These are phyloP conservation scores for Tylopilus sp. DNA, from an alignment of 768 basidiomycete species.

Conservation along the genomic window DNA sequence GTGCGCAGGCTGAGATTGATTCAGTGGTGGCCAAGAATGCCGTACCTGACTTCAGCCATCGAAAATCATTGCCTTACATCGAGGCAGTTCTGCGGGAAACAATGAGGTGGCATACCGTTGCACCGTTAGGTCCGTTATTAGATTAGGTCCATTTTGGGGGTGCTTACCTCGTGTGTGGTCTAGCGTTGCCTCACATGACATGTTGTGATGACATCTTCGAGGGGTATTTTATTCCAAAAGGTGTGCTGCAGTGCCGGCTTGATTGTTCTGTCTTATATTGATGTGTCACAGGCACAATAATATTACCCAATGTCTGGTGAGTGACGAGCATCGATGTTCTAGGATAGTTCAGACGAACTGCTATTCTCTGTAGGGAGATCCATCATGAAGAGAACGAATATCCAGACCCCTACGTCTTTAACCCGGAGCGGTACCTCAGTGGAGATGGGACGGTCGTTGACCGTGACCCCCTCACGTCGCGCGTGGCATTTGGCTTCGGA, in stretches of 20 bases:
- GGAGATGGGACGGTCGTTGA: constrained; percentile 24
- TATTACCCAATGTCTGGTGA: constrained; percentile 30
- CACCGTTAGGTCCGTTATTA: constrained; percentile 25
- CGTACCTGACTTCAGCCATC: constrained; percentile 27
- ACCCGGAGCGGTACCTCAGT: constrained; percentile 25
- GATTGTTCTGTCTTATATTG: not conserved
- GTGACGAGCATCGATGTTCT: constrained; percentile 1
- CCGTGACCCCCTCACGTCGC: constrained; percentile 24
- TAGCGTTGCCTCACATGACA: constrained; percentile 30
- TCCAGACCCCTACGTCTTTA: constrained; percentile 22
- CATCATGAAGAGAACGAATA: constrained; percentile 31
- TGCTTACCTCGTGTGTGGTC: constrained; percentile 5
- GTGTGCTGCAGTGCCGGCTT: constrained; percentile 13
- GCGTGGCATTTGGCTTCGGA: constrained; percentile 30
- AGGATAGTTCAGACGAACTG: not conserved
- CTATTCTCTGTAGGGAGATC: constrained; percentile 21
- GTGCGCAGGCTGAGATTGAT: constrained; percentile 31
- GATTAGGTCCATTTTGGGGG: not conserved
- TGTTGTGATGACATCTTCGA: constrained; percentile 42
- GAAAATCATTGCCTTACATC: constrained; percentile 25
- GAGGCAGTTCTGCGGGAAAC: constrained; percentile 31
- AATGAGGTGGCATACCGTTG: constrained; percentile 32
- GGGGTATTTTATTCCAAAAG: constrained; percentile 39
- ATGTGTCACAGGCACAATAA: constrained; percentile 21
- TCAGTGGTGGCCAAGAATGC: constrained; percentile 9